Conservation (phyloP, 1,284 basidiomycete species). For the Cryptococcus neoformans region DNA sequence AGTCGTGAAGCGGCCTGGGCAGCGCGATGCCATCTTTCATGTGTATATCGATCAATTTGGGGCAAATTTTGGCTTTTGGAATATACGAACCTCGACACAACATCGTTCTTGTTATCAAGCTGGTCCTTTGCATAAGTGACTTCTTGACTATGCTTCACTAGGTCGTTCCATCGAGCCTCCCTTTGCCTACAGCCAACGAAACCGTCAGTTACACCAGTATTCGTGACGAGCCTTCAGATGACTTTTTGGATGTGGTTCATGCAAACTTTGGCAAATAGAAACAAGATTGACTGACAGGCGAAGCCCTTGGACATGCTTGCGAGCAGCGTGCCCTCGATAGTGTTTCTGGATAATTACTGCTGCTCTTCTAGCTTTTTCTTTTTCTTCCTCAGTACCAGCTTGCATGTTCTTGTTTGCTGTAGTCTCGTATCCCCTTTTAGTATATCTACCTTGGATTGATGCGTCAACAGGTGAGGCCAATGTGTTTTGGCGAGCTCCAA, state of each 20-base stretch:
- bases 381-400: neutral
- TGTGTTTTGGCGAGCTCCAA: conserved; percentile 43
- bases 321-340: conserved; percentile 16
- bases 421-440: neutral
- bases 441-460: conserved; percentile 4
- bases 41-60: neutral
- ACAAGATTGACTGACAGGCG: conserved; percentile 9
- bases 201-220: neutral
- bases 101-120: conserved; percentile 34
- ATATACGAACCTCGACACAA: conserved; percentile 22
- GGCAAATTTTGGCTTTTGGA: neutral
- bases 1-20: conserved; percentile 27
- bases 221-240: too few species aligned
- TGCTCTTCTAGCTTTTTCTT: conserved; percentile 5
- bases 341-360: conserved; percentile 17
- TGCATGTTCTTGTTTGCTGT: neutral
- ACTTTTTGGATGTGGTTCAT: too few species aligned
- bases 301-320: conserved; percentile 13
- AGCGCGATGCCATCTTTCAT: conserved; percentile 25
- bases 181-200: conserved; percentile 2
- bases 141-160: conserved; percentile 22
- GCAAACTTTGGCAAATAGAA: neutral
- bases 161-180: conserved; percentile 31
- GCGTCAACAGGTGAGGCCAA: too few species aligned
- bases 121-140: conserved; percentile 19